phyloP scores from a whole-genome alignment of 331 rosid genomes.

The Dryas integrifolia region DNA sequence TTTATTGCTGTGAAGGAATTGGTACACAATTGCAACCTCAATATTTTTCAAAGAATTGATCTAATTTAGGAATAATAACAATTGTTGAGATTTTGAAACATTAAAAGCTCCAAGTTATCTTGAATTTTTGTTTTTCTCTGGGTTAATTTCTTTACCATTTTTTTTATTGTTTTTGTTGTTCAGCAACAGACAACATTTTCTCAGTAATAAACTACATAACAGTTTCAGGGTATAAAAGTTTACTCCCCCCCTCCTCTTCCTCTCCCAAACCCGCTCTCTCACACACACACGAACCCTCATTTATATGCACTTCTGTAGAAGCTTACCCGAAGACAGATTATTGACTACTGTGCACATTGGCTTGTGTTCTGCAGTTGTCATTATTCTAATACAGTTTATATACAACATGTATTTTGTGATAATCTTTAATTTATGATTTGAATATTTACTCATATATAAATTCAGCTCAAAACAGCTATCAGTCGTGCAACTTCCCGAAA shows the following conservation, averaged over 20 bases:
- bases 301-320: background rate
- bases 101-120: background rate
- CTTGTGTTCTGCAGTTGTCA: background rate
- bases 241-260: background rate
- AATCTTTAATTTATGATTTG: background rate
- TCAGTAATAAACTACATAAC: background rate
- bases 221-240: background rate
- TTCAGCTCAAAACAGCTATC: slow-evolving; percentile 94
- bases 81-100: background rate
- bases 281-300: background rate
- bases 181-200: background rate
- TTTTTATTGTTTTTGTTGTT: background rate
- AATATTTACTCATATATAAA: slow-evolving; percentile 25
- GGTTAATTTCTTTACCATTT: slow-evolving; percentile 1
- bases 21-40: slow-evolving; percentile 45
- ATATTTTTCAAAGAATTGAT: slow-evolving; percentile 7
- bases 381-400: background rate
- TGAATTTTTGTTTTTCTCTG: slow-evolving; percentile 5
- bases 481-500: slow-evolving; percentile 85
- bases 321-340: background rate
- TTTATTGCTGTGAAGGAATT: slow-evolving; percentile 97
- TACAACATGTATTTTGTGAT: background rate
- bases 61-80: slow-evolving; percentile 13
- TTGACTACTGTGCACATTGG: background rate
- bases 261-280: background rate